A percentile compares a stretch with the other conserved stretches of the same genome.
These are phyloP conservation scores for Talaromyces marneffei DNA, from an alignment of 2,329 filamentous ascomycete species.

Conservation along the genomic window DNA sequence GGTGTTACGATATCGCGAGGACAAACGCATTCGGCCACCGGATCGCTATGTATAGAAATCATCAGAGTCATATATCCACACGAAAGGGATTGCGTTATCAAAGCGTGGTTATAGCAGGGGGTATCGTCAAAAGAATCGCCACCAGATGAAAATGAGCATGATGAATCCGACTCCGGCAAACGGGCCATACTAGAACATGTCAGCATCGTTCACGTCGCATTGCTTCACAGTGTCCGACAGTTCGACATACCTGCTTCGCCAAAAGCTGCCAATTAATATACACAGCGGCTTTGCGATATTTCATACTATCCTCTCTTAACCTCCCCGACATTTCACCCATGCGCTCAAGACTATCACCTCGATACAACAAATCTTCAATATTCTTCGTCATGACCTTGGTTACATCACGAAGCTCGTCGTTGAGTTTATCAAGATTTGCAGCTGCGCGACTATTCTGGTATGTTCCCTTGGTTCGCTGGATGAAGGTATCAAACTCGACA, in stretches of 20 bases:
- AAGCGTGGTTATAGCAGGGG: not conserved
- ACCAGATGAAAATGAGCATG: slow-evolving; percentile 81
- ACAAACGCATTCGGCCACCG: not conserved
- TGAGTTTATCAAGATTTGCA: slow-evolving; percentile 89
- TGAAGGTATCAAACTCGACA: slow-evolving; percentile 97
- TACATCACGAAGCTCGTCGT: slow-evolving; percentile 94
- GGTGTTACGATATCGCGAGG: not conserved
- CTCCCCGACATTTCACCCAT: slow-evolving; percentile 94
- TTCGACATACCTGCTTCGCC: slow-evolving; percentile 70
- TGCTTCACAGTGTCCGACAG: not conserved
- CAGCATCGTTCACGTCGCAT: slow-evolving; percentile 17
- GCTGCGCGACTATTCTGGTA: slow-evolving; percentile 89
- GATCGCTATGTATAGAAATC: slow-evolving; percentile 18
- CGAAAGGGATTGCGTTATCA: slow-evolving; percentile 18
- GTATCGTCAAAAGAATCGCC: slow-evolving; percentile 71
- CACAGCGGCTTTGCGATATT: slow-evolving; percentile 87
- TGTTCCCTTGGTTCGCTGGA: slow-evolving; percentile 82
- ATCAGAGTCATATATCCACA: slow-evolving; percentile 35
- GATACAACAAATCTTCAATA: slow-evolving; percentile 93
- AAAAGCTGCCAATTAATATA: slow-evolving; percentile 97
- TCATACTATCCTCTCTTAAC: slow-evolving; percentile 85
- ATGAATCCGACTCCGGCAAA: slow-evolving; percentile 76
- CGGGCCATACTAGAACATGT: slow-evolving; percentile 65
- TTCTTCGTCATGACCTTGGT: slow-evolving; percentile 99
- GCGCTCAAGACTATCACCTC: slow-evolving; percentile 87